phyloP scores from a whole-genome alignment of 768 basidiomycete species.

The Tremella mesenterica region DNA sequence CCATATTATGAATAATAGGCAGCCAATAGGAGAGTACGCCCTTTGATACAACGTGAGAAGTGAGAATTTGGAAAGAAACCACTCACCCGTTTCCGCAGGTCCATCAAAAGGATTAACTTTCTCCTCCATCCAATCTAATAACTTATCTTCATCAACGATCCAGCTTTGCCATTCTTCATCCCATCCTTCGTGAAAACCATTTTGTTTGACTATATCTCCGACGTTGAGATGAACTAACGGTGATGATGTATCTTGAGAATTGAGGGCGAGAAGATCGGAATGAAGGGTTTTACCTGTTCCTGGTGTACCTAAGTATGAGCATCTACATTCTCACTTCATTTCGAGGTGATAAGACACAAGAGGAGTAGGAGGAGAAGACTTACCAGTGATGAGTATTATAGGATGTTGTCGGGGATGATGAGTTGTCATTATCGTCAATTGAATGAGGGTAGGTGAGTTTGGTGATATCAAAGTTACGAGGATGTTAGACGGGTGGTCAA shows the following conservation, averaged over 20 bases:
- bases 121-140: slow-evolving; percentile 46
- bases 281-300: slow-evolving; percentile 91
- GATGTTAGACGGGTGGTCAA: too few relatives aligned
- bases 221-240: slow-evolving; percentile 77
- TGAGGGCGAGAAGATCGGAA: slow-evolving; percentile 65
- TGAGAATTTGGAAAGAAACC: neutral
- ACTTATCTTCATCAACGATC: slow-evolving; percentile 93
- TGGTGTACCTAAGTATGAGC: slow-evolving; percentile 36
- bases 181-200: slow-evolving; percentile 68
- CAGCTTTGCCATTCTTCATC: slow-evolving; percentile 94
- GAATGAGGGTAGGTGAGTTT: too few relatives aligned
- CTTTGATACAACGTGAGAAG: too few relatives aligned
- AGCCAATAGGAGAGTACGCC: too few relatives aligned
- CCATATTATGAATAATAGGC: too few relatives aligned
- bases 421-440: slow-evolving; percentile 44
- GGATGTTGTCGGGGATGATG: slow-evolving; percentile 42
- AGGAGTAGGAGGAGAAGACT: neutral
- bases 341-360: neutral
- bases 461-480: too few relatives aligned
- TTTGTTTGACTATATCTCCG: slow-evolving; percentile 79
- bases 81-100: slow-evolving; percentile 25
- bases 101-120: slow-evolving; percentile 23
- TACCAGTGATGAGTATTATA: slow-evolving; percentile 44
- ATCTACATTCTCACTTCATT: neutral
- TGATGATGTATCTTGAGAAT: slow-evolving; percentile 44